Conservation (phyloP, 805 yeast species). For the Starmera amethionina region DNA sequence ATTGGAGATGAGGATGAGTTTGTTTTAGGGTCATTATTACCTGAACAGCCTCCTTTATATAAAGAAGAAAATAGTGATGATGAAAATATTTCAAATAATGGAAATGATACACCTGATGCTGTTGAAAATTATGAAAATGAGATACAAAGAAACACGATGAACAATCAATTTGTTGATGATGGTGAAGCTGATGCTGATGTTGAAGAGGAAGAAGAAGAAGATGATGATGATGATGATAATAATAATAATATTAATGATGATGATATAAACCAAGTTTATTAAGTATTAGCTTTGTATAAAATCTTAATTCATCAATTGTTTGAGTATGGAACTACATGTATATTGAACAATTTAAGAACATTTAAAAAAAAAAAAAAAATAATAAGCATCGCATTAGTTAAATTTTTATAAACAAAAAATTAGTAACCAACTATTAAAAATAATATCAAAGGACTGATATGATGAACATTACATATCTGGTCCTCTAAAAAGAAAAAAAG, state of each 20-base stretch:
- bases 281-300: no score
- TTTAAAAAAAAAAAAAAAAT: no score
- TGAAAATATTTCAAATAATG: background rate
- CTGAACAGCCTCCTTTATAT: constrained; percentile 29
- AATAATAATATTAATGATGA: background rate
- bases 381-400: no score
- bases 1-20: constrained; percentile 12
- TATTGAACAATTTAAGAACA: no score
- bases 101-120: background rate
- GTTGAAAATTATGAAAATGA: background rate
- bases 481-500: no score
- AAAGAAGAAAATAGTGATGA: constrained; percentile 9
- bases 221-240: background rate
- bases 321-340: no score
- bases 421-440: no score
- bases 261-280: background rate
- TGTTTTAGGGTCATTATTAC: constrained; percentile 11
- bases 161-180: background rate
- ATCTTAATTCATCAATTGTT: no score
- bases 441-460: no score
- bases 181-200: background rate
- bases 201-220: background rate
- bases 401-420: no score
- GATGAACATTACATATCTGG: no score
- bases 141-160: background rate